These are phyloP conservation scores for Penicillium salamii DNA, from an alignment of 495 filamentous ascomycete genomes.

Conservation along the genomic window DNA sequence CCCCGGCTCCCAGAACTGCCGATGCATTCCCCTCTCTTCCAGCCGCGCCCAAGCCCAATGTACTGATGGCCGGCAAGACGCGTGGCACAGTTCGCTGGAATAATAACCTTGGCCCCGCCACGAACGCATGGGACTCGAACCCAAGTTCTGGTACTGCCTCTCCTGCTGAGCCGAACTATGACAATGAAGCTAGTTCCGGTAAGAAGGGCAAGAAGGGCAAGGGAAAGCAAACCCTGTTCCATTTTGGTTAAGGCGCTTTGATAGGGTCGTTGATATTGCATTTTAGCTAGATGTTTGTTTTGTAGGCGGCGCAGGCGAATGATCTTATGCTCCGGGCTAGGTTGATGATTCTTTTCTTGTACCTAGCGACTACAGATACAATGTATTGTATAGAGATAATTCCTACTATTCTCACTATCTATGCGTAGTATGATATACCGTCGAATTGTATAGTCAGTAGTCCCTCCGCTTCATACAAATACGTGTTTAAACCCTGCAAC, in stretches of 20 bases:
- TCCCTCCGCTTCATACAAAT: too few species aligned
- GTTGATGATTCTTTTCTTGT: neutral
- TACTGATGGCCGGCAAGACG: conserved; percentile 76
- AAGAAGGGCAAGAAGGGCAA: conserved; percentile 76
- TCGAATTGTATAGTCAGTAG: too few species aligned
- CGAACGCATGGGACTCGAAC: conserved; percentile 47
- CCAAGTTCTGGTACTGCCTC: conserved; percentile 23
- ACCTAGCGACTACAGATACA: conserved; percentile 9
- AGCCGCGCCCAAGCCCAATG: conserved; percentile 71
- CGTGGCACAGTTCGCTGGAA: conserved; percentile 69
- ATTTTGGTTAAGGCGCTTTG: conserved; percentile 43
- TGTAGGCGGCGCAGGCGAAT: neutral
- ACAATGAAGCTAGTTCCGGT: conserved; percentile 40
- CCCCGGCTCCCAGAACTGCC: conserved; percentile 1
- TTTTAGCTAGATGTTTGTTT: neutral
- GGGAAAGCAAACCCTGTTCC: conserved; percentile 74
- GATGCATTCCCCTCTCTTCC: conserved; percentile 80
- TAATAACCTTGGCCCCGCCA: conserved; percentile 36
- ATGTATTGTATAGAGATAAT: conserved; percentile 1
- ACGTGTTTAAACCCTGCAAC: too few species aligned
- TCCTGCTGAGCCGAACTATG: conserved; percentile 27
- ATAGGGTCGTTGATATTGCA: too few species aligned
- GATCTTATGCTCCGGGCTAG: neutral
- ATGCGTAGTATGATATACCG: neutral
- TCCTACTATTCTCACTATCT: neutral